phyloP scores from a whole-genome alignment of 305 asterid genomes.

The Coffea humblotiana region DNA sequence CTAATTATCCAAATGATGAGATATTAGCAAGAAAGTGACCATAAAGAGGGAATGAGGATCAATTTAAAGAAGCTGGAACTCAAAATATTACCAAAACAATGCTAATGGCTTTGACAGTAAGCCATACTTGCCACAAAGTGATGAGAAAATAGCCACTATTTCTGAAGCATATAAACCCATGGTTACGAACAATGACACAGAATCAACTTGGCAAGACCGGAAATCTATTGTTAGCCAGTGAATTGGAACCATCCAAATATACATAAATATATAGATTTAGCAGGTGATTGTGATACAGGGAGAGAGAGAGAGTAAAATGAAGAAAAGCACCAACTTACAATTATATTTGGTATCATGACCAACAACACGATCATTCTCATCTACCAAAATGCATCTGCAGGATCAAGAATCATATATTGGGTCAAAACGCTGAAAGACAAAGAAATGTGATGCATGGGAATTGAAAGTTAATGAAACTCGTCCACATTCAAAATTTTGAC shows the following conservation, averaged over 20 bases:
- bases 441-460: too few relatives aligned
- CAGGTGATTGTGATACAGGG: neutral
- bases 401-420: slow-evolving; percentile 12
- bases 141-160: neutral
- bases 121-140: neutral
- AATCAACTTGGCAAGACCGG: neutral
- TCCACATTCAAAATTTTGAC: neutral
- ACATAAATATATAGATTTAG: neutral
- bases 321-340: slow-evolving; percentile 48
- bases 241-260: neutral
- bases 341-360: slow-evolving; percentile 95
- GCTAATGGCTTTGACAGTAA: too few relatives aligned
- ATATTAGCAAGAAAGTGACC: neutral
- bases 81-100: neutral
- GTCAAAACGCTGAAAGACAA: neutral
- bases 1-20: neutral
- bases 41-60: neutral
- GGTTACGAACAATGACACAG: too few relatives aligned
- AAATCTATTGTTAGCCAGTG: neutral
- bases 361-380: slow-evolving; percentile 75
- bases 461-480: neutral
- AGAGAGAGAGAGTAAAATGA: neutral
- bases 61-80: neutral
- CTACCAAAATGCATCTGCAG: slow-evolving; percentile 95
- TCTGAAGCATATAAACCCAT: neutral